Conservation (phyloP, 225 moss, liverwort and hornwort genomes). For the Bryum argenteum region DNA sequence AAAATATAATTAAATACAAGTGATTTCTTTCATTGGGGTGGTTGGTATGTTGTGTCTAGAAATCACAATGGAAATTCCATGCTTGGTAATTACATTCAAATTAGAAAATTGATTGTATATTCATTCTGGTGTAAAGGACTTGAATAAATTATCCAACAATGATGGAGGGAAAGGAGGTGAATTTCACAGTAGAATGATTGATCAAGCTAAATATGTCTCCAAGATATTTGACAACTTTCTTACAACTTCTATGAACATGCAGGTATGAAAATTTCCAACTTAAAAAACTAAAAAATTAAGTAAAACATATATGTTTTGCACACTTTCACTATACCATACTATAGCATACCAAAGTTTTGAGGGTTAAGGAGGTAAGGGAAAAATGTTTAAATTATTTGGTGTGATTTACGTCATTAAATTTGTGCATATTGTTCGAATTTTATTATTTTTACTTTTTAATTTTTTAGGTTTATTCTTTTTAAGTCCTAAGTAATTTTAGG, state of each 20-base stretch:
- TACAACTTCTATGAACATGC: neutral
- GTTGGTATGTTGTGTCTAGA: neutral
- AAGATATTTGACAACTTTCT: slow-evolving; percentile 21
- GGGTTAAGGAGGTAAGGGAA: too few relatives aligned
- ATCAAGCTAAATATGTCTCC: neutral
- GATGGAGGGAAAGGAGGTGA: slow-evolving; percentile 15
- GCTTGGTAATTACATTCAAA: neutral
- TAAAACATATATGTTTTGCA: too few relatives aligned
- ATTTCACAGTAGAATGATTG: slow-evolving; percentile 5
- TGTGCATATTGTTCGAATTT: too few relatives aligned
- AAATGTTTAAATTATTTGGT: too few relatives aligned
- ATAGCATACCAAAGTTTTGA: too few relatives aligned
- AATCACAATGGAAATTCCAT: neutral
- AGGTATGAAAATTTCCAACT: neutral
- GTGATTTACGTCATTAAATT: too few relatives aligned
- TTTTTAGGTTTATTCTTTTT: too few relatives aligned
- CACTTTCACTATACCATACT: too few relatives aligned
- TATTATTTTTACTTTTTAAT: too few relatives aligned
- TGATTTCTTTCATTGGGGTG: too few relatives aligned
- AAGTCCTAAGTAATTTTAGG: too few relatives aligned
- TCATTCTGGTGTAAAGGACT: slow-evolving; percentile 1
- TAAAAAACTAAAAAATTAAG: neutral
- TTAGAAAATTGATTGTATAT: neutral
- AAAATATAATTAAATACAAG: too few relatives aligned
- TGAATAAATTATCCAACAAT: neutral